Evolutionary conservation across 1,284 basidiomycete species (phyloP).

Genomic region (Agaricales sp.): DNA sequence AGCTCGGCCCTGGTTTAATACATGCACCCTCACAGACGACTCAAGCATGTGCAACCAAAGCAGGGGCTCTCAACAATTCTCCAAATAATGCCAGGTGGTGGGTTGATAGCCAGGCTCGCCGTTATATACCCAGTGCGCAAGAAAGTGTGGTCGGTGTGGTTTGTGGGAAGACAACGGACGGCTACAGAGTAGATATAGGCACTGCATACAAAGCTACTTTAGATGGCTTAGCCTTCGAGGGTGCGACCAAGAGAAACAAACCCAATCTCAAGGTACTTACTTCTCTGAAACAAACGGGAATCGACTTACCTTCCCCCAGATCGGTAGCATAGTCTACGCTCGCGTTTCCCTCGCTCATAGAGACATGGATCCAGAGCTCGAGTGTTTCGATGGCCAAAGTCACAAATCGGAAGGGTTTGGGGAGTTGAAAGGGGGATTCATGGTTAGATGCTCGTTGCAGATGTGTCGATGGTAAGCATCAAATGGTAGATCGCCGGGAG

Average conservation of each 20-base stretch:
- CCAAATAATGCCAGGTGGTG: background rate
- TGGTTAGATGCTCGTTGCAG: conserved; percentile 64
- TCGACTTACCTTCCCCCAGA: conserved; percentile 29
- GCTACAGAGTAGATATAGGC: conserved; percentile 78
- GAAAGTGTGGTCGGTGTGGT: conserved; percentile 74
- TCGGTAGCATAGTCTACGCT: conserved; percentile 74
- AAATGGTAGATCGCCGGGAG: conserved; percentile 5
- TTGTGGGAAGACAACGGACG: conserved; percentile 62
- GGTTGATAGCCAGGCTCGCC: background rate
- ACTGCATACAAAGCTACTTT: conserved; percentile 66
- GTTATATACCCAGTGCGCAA: conserved; percentile 72
- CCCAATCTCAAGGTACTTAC: conserved; percentile 69
- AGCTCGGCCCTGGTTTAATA: conserved; percentile 67
- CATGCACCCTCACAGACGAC: conserved; percentile 21
- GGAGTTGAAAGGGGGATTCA: conserved; percentile 71
- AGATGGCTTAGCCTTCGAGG: conserved; percentile 78
- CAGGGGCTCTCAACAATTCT: background rate
- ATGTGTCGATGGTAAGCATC: conserved; percentile 63
- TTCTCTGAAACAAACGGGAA: background rate
- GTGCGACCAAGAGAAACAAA: conserved; percentile 75
- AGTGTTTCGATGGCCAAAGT: conserved; percentile 81
- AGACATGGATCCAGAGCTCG: conserved; percentile 84
- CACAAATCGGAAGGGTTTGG: conserved; percentile 78
- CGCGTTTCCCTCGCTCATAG: conserved; percentile 79
- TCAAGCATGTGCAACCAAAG: background rate